Evolutionary conservation across 768 basidiomycete species (phyloP).

Genomic region (Kondoa subrosea): DNA sequence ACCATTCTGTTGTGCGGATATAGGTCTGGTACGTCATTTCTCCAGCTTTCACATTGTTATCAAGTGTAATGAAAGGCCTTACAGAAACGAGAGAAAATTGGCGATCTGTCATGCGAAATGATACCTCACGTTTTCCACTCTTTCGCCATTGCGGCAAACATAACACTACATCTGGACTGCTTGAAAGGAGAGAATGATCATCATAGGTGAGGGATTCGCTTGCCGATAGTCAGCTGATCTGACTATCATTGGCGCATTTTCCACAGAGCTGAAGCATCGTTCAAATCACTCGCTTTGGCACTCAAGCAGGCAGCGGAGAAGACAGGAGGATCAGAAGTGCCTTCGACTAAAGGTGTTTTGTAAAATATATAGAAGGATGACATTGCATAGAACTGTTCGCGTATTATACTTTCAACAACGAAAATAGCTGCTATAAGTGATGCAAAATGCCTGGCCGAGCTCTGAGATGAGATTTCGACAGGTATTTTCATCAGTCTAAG

Average conservation of each 20-base stretch:
- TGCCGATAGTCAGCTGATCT: neutral
- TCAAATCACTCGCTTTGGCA: slow-evolving; percentile 91
- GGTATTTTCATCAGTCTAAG: too few species aligned
- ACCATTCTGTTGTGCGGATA: slow-evolving; percentile 83
- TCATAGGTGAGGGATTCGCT: slow-evolving; percentile 51
- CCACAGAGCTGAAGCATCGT: slow-evolving; percentile 79
- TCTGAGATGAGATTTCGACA: too few species aligned
- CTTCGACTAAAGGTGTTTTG: slow-evolving; percentile 91
- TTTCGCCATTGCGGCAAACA: slow-evolving; percentile 89
- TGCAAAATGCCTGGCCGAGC: too few species aligned
- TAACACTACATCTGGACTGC: slow-evolving; percentile 85
- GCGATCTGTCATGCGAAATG: slow-evolving; percentile 87
- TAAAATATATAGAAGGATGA: neutral
- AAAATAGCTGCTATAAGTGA: too few species aligned
- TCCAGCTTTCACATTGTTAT: neutral
- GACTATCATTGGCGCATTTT: neutral
- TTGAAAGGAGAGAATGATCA: slow-evolving; percentile 93
- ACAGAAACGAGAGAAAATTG: slow-evolving; percentile 65
- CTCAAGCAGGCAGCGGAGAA: slow-evolving; percentile 83
- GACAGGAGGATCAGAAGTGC: slow-evolving; percentile 77
- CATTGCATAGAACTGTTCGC: neutral
- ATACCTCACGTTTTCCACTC: slow-evolving; percentile 94
- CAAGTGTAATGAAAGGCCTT: neutral
- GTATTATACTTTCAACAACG: too few species aligned
- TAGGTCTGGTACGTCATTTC: slow-evolving; percentile 43